Conservation (phyloP, 129 eudicot genomes). For the Escallonia rubra region DNA sequence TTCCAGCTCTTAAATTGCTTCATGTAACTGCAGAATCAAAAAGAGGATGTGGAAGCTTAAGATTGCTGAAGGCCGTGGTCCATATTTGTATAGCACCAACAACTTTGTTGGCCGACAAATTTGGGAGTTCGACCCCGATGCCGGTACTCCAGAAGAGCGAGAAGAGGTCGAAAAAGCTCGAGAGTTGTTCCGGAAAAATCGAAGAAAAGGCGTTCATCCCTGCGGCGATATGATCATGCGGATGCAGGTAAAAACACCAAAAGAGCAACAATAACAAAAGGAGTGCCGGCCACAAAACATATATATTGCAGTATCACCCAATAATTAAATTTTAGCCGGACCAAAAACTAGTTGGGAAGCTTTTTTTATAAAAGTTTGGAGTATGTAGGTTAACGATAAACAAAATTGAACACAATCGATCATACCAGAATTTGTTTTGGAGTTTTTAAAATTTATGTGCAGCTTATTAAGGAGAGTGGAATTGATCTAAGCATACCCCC, state of each 20-base stretch:
- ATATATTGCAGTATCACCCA: no score
- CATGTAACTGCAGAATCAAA: no score
- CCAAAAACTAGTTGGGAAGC: no score
- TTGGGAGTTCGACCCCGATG: slow-evolving; percentile 65
- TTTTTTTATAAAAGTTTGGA: no score
- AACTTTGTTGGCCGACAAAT: slow-evolving; percentile 64
- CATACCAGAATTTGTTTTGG: no score
- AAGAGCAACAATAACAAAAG: no score
- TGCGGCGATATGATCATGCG: slow-evolving; percentile 54
- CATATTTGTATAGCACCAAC: slow-evolving; percentile 75
- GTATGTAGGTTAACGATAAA: no score
- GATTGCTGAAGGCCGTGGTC: slow-evolving; percentile 67
- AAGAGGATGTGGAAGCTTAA: slow-evolving; percentile 58
- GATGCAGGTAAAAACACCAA: slow-evolving; percentile 37
- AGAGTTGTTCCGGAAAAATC: slow-evolving; percentile 22
- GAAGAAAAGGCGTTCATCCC: slow-evolving; percentile 42
- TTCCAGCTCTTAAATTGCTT: no score
- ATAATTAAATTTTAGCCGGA: no score
- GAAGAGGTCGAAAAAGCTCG: slow-evolving; percentile 50
- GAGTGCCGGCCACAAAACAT: no score
- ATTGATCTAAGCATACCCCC: slow-evolving; percentile 46
- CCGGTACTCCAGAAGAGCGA: slow-evolving; percentile 46
- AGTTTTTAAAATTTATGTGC: not conserved
- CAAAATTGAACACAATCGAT: no score
- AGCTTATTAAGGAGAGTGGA: slow-evolving; percentile 58